Evolutionary conservation across 2,329 filamentous ascomycete species (phyloP).

Genomic region (Exophiala bonariae): DNA sequence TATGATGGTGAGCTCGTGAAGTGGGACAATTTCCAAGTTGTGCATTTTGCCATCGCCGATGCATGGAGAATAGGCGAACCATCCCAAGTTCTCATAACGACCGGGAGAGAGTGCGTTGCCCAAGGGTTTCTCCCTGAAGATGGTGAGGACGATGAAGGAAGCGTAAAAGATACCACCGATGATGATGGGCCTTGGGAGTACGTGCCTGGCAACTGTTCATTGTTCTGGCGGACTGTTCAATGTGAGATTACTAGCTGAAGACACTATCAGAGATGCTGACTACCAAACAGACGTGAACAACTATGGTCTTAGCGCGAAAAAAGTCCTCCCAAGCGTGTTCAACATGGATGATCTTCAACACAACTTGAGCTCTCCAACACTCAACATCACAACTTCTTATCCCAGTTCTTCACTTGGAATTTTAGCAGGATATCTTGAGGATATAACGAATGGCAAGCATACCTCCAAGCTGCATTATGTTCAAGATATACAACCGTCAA

Average conservation of each 20-base stretch:
- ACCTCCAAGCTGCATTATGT: slow-evolving; percentile 3
- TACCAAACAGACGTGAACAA: slow-evolving; percentile 8
- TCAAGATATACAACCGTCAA: slow-evolving; percentile 3
- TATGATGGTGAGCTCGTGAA: slow-evolving; percentile 26
- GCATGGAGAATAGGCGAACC: slow-evolving; percentile 19
- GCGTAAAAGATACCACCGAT: neutral
- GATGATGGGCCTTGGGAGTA: slow-evolving; percentile 16
- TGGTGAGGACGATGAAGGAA: slow-evolving; percentile 2
- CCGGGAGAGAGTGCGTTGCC: slow-evolving; percentile 8
- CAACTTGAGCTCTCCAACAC: slow-evolving; percentile 15
- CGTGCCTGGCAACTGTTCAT: slow-evolving; percentile 17
- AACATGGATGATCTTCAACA: slow-evolving; percentile 8
- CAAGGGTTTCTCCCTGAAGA: slow-evolving; percentile 13
- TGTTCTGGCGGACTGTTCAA: slow-evolving; percentile 18
- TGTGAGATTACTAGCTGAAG: slow-evolving; percentile 6
- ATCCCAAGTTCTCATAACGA: slow-evolving; percentile 10
- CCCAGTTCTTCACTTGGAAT: slow-evolving; percentile 2
- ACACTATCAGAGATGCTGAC: neutral
- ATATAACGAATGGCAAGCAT: slow-evolving; percentile 3
- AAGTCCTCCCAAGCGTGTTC: slow-evolving; percentile 10
- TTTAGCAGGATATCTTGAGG: slow-evolving; percentile 13
- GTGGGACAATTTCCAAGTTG: slow-evolving; percentile 27
- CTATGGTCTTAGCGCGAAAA: slow-evolving; percentile 10
- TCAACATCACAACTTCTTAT: slow-evolving; percentile 22
- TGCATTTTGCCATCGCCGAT: slow-evolving; percentile 22